A percentile compares a stretch with the other conserved stretches of the same genome.
These are phyloP conservation scores for Daldinia concentrica DNA, from an alignment of 495 filamentous ascomycete genomes.

Conservation along the genomic window DNA sequence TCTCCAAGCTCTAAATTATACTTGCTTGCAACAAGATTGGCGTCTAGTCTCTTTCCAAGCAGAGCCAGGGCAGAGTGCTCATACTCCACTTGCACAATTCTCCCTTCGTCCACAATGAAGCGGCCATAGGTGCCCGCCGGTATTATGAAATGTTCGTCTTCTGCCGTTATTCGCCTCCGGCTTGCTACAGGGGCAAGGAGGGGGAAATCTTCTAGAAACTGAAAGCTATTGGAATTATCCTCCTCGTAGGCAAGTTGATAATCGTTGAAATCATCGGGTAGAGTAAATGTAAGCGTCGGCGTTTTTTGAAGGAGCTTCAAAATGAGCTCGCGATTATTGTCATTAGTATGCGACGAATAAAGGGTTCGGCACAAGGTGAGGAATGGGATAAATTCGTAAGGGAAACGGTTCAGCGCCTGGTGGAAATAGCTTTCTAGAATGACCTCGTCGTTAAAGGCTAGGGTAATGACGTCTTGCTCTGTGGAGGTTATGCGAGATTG, in stretches of 20 bases:
- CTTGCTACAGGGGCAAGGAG: conserved; percentile 57
- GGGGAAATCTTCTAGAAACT: conserved; percentile 60
- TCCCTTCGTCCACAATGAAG: conserved; percentile 70
- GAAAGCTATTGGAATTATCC: conserved; percentile 77
- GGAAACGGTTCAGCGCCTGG: conserved; percentile 77
- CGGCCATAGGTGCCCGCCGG: conserved; percentile 74
- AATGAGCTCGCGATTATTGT: conserved; percentile 61
- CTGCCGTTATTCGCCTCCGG: conserved; percentile 41
- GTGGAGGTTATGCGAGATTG: conserved; percentile 47
- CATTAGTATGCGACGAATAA: conserved; percentile 52
- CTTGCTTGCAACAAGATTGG: conserved; percentile 54
- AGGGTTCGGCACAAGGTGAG: conserved; percentile 59
- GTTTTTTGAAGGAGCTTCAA: conserved; percentile 68
- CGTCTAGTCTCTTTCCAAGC: conserved; percentile 76
- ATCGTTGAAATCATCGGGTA: conserved; percentile 70
- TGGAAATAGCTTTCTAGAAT: conserved; percentile 67
- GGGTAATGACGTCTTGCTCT: conserved; percentile 57
- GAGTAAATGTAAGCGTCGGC: conserved; percentile 74
- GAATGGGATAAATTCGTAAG: conserved; percentile 86
- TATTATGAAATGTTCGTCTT: conserved; percentile 59
- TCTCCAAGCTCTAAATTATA: conserved; percentile 48
- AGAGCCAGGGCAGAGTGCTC: conserved; percentile 80
- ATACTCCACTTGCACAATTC: conserved; percentile 68
- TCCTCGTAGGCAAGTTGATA: conserved; percentile 84
- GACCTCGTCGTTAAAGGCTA: conserved; percentile 63